phyloP scores from a whole-genome alignment of 805 yeast genomes.

The Wickerhamiella slavikovae region DNA sequence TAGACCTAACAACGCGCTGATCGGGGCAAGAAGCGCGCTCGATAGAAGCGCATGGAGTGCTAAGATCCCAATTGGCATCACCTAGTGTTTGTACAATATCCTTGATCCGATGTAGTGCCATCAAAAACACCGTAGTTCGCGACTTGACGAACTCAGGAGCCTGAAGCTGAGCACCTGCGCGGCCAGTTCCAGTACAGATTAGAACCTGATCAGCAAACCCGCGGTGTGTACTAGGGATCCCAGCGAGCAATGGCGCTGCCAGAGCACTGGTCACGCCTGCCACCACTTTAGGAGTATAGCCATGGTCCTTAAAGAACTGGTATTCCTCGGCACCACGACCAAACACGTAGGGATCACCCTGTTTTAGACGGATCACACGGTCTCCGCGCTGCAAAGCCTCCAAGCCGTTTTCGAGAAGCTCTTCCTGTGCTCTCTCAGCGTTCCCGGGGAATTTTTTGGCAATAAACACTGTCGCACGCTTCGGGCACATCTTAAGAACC shows the following conservation, averaged over 20 bases:
- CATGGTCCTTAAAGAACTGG: slow-evolving; percentile 43
- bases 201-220: slow-evolving; percentile 83
- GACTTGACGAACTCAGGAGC: slow-evolving; percentile 52
- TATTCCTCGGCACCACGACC: slow-evolving; percentile 95
- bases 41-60: slow-evolving; percentile 62
- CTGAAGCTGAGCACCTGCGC: slow-evolving; percentile 61
- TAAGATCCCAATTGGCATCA: slow-evolving; percentile 44
- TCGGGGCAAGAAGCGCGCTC: slow-evolving; percentile 91
- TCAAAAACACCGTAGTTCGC: slow-evolving; percentile 70
- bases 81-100: slow-evolving; percentile 21
- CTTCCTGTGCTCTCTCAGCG: slow-evolving; percentile 84
- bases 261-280: slow-evolving; percentile 85
- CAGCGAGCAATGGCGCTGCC: slow-evolving; percentile 65
- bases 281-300: slow-evolving; percentile 50
- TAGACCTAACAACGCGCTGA: slow-evolving; percentile 66
- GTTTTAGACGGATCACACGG: slow-evolving; percentile 74
- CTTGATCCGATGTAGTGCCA: slow-evolving; percentile 63
- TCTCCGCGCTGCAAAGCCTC: slow-evolving; percentile 41
- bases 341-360: slow-evolving; percentile 91
- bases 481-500: slow-evolving; percentile 66
- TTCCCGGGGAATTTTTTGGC: slow-evolving; percentile 94
- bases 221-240: slow-evolving; percentile 80
- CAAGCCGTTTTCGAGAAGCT: slow-evolving; percentile 54
- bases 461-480: slow-evolving; percentile 51
- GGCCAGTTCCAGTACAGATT: slow-evolving; percentile 87